Evolutionary conservation across 1,284 basidiomycete species (phyloP), one percentile per base, ranked within the genome.

Genomic region (Mycena sp.): DNA sequence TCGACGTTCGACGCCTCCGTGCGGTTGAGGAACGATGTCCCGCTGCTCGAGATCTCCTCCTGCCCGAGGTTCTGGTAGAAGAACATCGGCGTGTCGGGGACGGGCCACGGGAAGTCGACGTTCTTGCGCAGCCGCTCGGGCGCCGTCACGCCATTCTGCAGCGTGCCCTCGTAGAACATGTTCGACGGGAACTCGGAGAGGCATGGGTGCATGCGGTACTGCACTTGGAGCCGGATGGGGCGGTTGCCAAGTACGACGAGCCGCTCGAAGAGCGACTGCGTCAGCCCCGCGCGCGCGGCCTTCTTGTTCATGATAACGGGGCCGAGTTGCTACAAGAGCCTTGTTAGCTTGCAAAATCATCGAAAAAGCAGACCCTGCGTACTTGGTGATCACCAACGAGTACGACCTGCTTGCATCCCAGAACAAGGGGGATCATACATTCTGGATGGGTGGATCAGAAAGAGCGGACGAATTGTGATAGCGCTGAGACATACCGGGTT

Each of bases 241-340:
- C 95, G 88, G 78, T 99, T 99, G 49, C 93, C 92, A 58, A 99
- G 90, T 52, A 98, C 86, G 68, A 99, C 96, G 53, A 99, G 89
- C 38, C 98, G 92, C 77, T 99, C 98, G 73, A 99, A 99, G 25
- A 99, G 89, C 1, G 96, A 99, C 76, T 99, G 96, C 0, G 96
- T 98, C 44, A 99, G 85, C 29, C 98, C 98, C 0, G 98, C 98
- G 16, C 95, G 91, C 0, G 98, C 98, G 1, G 97, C 98, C 77
- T 99, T 99, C 87, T 99, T 99, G 88, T 99, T 99, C 98, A 99
- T 99, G 76, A 99, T 99, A 70, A 99, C 98, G 10, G 98, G 98
- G 1, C 98, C 98, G 50, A 99, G 90, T 85, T 99, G 98, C 81
- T 62, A 26, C 12, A 46, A 12, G 16, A 19, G 9, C 25, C 6